Conservation (phyloP, 2,329 filamentous ascomycete genomes). For the Colletotrichum shisoi region DNA sequence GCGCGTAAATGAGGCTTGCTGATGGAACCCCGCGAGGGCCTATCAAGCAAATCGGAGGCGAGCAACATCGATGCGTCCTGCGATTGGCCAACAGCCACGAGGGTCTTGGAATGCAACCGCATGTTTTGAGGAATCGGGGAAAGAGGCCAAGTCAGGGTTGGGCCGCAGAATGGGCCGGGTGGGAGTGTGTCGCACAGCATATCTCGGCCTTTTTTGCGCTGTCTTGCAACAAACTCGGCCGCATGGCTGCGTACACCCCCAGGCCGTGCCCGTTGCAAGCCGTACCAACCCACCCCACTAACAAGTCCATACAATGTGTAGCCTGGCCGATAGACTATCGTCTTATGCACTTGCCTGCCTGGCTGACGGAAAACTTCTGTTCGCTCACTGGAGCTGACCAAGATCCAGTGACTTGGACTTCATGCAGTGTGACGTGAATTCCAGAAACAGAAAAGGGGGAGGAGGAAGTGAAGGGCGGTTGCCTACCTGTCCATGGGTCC, state of each 20-base stretch:
- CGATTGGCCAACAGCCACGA: conserved; percentile 52
- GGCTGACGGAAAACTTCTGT: conserved; percentile 44
- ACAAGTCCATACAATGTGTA: conserved; percentile 5
- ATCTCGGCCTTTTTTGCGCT: conserved; percentile 34
- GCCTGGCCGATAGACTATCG: conserved; percentile 15
- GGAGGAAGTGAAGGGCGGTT: conserved; percentile 46
- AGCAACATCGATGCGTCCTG: conserved; percentile 48
- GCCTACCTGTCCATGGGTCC: conserved; percentile 90
- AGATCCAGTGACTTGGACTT: conserved; percentile 56
- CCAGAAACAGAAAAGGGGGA: conserved; percentile 22
- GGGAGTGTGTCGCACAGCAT: conserved; percentile 38
- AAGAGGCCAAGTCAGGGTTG: conserved; percentile 39
- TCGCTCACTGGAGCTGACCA: conserved; percentile 50
- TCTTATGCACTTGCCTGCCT: conserved; percentile 49
- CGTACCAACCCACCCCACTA: conserved; percentile 23
- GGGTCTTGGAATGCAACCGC: conserved; percentile 27
- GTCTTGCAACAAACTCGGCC: conserved; percentile 21
- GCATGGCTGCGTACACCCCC: conserved; percentile 29
- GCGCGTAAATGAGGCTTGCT: conserved; percentile 63
- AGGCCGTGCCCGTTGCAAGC: conserved; percentile 21
- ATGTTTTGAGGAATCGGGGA: conserved; percentile 33
- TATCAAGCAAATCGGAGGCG: conserved; percentile 58
- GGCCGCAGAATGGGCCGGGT: conserved; percentile 38
- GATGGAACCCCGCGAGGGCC: conserved; percentile 56
- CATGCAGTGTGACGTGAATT: conserved; percentile 55